Evolutionary conservation across 2,329 filamentous ascomycete species (phyloP).

Genomic region (Fusarium torreyae): DNA sequence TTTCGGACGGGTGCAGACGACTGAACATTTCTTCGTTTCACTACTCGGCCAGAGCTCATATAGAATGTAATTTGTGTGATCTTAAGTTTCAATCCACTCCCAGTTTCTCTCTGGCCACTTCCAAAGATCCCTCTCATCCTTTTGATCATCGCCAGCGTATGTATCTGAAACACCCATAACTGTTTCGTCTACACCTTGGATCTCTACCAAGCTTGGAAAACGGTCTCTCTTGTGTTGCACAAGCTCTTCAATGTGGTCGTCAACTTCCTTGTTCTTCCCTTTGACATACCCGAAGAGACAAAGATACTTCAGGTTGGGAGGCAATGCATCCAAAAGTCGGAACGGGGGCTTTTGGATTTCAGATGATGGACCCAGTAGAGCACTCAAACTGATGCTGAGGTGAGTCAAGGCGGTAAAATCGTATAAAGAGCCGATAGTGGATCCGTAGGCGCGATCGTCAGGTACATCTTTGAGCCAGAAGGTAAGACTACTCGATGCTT

Average conservation of each 20-base stretch:
- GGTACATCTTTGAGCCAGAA: conserved; percentile 9
- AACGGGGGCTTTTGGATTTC: neutral
- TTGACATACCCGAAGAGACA: conserved; percentile 24
- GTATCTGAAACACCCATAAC: conserved; percentile 9
- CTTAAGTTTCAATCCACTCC: neutral
- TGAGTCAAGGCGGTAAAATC: neutral
- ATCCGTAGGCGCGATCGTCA: neutral
- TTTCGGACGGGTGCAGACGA: neutral
- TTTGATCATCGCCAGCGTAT: neutral
- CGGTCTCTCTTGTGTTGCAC: conserved; percentile 4
- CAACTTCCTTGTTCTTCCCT: conserved; percentile 6
- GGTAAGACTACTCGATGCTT: neutral
- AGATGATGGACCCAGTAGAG: neutral
- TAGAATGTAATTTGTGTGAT: neutral
- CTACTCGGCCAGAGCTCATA: fast-evolving
- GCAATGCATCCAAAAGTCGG: neutral
- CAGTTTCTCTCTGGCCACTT: neutral
- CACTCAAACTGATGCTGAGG: neutral
- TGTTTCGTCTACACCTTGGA: conserved; percentile 3
- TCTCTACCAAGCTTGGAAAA: conserved; percentile 1
- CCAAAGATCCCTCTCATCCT: conserved; percentile 14
- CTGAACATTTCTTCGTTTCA: neutral
- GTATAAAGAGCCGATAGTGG: neutral
- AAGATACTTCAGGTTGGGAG: conserved; percentile 14
- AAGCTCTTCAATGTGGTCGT: conserved; percentile 14